Evolutionary conservation across 805 yeast species (phyloP).

Genomic region (Hyphopichia homilentoma): DNA sequence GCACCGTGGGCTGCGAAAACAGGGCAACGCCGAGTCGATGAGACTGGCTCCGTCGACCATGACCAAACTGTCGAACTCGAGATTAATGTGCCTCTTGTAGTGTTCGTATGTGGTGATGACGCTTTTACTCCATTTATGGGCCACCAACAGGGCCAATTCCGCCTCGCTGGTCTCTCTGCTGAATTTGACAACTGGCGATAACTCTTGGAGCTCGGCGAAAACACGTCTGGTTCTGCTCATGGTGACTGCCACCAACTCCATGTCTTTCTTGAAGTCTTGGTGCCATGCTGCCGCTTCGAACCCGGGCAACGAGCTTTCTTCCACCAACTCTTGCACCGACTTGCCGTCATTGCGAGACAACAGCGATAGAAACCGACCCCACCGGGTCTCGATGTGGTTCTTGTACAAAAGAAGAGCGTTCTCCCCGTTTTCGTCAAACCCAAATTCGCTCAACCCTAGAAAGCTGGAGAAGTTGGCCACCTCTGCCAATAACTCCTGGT

Average conservation of each 20-base stretch:
- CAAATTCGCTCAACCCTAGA: constrained; percentile 12
- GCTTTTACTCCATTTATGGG: background rate
- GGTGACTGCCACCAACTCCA: too few species aligned
- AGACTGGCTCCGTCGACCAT: background rate
- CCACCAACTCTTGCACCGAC: background rate
- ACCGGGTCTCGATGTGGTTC: constrained; percentile 13
- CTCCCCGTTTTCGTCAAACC: constrained; percentile 10
- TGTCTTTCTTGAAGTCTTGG: background rate
- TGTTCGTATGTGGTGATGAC: background rate
- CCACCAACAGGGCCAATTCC: background rate
- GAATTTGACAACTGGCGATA: constrained; percentile 7
- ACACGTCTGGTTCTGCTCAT: constrained; percentile 3
- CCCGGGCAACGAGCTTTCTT: too few species aligned
- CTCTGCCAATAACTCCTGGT: constrained; percentile 1
- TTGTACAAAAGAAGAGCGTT: constrained; percentile 17
- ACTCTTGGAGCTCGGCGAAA: constrained; percentile 4
- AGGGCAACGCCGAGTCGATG: background rate
- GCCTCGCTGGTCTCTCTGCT: constrained; percentile 1
- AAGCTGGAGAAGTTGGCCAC: constrained; percentile 4
- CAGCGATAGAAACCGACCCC: constrained; percentile 14
- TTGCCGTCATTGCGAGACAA: too few species aligned
- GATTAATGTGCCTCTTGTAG: background rate
- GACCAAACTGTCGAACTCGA: background rate
- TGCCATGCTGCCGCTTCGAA: background rate
- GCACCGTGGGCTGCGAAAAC: too few species aligned